These are phyloP conservation scores for Aureobasidium sp. DNA, from an alignment of 2,329 filamentous ascomycete genomes.

Conservation along the genomic window DNA sequence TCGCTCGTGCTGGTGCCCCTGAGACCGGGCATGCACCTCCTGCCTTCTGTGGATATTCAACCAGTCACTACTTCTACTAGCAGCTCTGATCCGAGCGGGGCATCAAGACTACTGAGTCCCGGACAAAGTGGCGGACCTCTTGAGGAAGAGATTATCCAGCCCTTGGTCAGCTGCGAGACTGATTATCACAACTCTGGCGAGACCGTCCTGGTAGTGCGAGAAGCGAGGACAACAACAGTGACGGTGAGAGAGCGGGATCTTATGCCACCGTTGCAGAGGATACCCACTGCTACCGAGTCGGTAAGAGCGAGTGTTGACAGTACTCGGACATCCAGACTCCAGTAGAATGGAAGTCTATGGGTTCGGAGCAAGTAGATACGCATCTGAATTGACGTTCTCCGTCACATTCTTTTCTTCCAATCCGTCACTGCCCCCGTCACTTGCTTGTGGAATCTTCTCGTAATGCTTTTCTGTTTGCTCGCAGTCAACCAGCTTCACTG, in stretches of 20 bases:
- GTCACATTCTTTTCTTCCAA: neutral
- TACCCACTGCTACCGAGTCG: neutral
- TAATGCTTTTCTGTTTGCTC: neutral
- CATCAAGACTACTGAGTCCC: constrained; percentile 20
- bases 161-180: constrained; percentile 56
- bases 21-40: constrained; percentile 65
- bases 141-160: constrained; percentile 17
- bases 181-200: constrained; percentile 73
- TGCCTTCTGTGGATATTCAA: constrained; percentile 71
- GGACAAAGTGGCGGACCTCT: constrained; percentile 18
- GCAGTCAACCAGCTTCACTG: neutral
- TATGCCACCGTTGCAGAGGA: neutral
- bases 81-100: neutral
- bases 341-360: neutral
- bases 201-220: constrained; percentile 63
- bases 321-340: neutral
- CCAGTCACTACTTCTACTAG: constrained; percentile 37
- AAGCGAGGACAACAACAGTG: constrained; percentile 30
- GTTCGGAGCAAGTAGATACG: neutral
- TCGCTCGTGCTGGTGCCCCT: constrained; percentile 72
- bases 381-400: neutral
- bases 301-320: constrained; percentile 6
- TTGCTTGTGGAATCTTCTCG: neutral
- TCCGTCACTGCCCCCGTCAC: neutral
- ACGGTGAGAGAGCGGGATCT: neutral